Conservation (phyloP, 768 basidiomycete species). For the Amanita polypyramis region DNA sequence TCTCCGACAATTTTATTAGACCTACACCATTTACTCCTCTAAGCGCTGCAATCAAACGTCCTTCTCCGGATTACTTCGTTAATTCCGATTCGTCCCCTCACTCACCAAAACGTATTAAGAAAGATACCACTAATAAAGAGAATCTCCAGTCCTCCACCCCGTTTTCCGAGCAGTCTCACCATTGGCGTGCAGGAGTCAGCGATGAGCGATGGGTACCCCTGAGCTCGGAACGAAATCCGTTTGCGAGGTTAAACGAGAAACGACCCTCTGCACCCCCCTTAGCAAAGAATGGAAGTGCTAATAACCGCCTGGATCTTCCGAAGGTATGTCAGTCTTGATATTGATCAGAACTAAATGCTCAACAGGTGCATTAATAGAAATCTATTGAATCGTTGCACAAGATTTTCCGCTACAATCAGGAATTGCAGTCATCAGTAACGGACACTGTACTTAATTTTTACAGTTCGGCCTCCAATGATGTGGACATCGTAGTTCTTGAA, state of each 20-base stretch:
- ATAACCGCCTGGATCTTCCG: background rate
- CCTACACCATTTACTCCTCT: conserved; percentile 3
- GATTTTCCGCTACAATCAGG: conserved; percentile 20
- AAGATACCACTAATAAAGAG: conserved; percentile 11
- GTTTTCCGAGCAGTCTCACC: background rate
- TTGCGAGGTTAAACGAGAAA: conserved; percentile 16
- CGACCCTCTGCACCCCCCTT: conserved; percentile 7
- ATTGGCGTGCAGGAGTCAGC: background rate
- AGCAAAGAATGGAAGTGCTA: background rate
- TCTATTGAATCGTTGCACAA: conserved; percentile 18
- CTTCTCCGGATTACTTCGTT: conserved; percentile 11
- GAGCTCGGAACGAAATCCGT: conserved; percentile 16
- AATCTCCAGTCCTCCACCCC: background rate
- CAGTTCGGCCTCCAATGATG: conserved; percentile 15
- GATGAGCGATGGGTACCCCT: background rate
- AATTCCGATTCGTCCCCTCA: conserved; percentile 11
- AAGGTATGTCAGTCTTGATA: background rate
- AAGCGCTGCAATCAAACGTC: conserved; percentile 7
- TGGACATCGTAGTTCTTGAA: conserved; percentile 33
- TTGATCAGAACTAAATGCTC: background rate
- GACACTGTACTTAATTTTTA: conserved; percentile 18
- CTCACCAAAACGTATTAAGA: conserved; percentile 10
- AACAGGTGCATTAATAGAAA: conserved; percentile 16
- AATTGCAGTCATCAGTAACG: conserved; percentile 20
- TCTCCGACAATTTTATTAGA: background rate